A percentile compares a stretch with the other conserved stretches of the same genome.
phyloP scores from a whole-genome alignment of 768 basidiomycete genomes.

The Leccinum disarticulatum region DNA sequence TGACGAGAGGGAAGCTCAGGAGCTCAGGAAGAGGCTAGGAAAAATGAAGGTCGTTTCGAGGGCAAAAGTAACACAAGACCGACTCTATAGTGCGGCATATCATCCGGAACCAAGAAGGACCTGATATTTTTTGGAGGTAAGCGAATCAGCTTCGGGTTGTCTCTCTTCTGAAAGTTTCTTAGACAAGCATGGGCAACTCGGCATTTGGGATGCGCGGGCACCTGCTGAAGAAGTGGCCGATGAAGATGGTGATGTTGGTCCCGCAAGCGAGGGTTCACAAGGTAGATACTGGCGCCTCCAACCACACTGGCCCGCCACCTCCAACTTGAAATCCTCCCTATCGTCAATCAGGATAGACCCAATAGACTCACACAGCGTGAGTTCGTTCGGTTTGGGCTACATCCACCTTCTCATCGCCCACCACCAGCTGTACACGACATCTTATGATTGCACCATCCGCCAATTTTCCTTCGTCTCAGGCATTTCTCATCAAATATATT shows the following conservation, averaged over 20 bases:
- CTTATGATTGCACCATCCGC: constrained; percentile 81
- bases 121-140: constrained; percentile 84
- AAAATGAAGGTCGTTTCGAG: constrained; percentile 66
- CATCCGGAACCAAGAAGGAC: constrained; percentile 79
- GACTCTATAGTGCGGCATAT: constrained; percentile 77
- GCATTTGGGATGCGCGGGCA: constrained; percentile 85
- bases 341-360: constrained; percentile 79
- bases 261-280: constrained; percentile 47
- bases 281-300: constrained; percentile 82
- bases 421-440: constrained; percentile 69
- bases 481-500: constrained; percentile 66
- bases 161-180: constrained; percentile 4
- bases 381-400: constrained; percentile 10
- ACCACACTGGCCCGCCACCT: constrained; percentile 78
- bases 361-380: constrained; percentile 68
- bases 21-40: constrained; percentile 54
- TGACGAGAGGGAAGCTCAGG: constrained; percentile 49
- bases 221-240: constrained; percentile 61
- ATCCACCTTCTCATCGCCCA: not conserved
- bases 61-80: constrained; percentile 75
- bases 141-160: not conserved
- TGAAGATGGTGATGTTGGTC: constrained; percentile 54
- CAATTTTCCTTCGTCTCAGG: constrained; percentile 71
- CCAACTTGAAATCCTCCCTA: constrained; percentile 64
- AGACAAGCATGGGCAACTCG: constrained; percentile 84